These are phyloP conservation scores for Sphaerosporella brunnea DNA, from an alignment of 495 filamentous ascomycete species.

Conservation along the genomic window DNA sequence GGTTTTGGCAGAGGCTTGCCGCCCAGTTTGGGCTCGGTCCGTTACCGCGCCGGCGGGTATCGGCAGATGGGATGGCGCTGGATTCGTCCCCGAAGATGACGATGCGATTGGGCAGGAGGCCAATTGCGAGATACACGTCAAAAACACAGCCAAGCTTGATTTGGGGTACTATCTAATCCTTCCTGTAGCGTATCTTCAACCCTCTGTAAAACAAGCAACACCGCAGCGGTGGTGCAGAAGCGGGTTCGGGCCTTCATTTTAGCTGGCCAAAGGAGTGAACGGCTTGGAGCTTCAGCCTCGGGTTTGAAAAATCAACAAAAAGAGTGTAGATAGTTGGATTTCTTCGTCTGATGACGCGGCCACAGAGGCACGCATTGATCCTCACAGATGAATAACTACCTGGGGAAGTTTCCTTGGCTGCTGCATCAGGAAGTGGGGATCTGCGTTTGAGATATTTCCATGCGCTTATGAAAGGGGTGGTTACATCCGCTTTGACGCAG, in stretches of 20 bases:
- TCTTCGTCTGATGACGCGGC: neutral
- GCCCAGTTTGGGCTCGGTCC: conserved; percentile 5
- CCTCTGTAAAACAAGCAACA: conserved; percentile 8
- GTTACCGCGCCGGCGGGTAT: conserved; percentile 7
- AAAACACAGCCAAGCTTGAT: no score
- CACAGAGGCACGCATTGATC: neutral
- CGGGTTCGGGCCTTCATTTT: conserved; percentile 15
- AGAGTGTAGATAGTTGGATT: neutral
- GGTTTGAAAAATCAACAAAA: no score
- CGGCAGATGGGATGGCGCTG: conserved; percentile 15
- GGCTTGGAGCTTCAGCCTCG: no score
- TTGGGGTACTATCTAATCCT: no score
- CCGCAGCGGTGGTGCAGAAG: conserved; percentile 6
- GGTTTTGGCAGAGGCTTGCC: conserved; percentile 15
- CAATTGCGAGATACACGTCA: no score
- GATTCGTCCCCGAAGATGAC: conserved; percentile 21
- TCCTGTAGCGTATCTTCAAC: conserved; percentile 20
- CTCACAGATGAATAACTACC: neutral
- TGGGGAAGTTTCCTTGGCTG: neutral
- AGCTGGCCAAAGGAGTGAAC: neutral
- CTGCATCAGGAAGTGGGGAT: neutral
- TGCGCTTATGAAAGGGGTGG: conserved; percentile 2
- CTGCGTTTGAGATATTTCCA: conserved; percentile 1
- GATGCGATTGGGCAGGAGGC: conserved; percentile 16
- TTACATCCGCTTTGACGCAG: conserved; percentile 3